Percentiles rank a stretch among this genome's conserved stretches.
Evolutionary conservation across 352 stramenopile species (phyloP).

Genomic region (Phytopythium boreale): DNA sequence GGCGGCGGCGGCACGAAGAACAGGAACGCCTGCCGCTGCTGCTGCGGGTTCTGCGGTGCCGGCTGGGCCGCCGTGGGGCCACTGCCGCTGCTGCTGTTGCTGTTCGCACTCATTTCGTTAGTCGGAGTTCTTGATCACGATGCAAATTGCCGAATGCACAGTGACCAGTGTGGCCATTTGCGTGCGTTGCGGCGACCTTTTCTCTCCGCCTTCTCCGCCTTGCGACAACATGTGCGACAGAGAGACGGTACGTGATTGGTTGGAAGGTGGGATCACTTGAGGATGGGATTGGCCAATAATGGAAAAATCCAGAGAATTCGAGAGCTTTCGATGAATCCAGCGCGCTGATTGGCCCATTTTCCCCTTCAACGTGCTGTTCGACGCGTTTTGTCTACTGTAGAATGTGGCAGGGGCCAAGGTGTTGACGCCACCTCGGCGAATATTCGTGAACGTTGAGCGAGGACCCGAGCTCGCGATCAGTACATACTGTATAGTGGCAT

Average conservation of each 20-base stretch:
- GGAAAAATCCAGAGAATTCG: slow-evolving; percentile 7
- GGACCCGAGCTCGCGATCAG: neutral
- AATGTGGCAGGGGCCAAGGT: neutral
- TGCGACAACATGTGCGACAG: neutral
- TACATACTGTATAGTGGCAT: too few species aligned
- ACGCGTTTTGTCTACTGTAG: slow-evolving; percentile 1
- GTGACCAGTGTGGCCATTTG: slow-evolving; percentile 6
- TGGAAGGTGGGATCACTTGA: too few species aligned
- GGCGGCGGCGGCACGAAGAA: slow-evolving; percentile 62
- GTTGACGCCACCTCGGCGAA: slow-evolving; percentile 13
- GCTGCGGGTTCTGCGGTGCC: neutral
- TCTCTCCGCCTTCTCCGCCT: slow-evolving; percentile 7
- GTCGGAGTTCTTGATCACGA: slow-evolving; percentile 10
- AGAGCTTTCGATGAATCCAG: slow-evolving; percentile 18
- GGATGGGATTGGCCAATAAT: slow-evolving; percentile 22
- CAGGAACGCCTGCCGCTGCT: slow-evolving; percentile 24
- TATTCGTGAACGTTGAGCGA: slow-evolving; percentile 22
- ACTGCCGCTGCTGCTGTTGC: slow-evolving; percentile 14
- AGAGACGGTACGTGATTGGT: neutral
- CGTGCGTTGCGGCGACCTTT: slow-evolving; percentile 2
- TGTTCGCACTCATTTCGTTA: slow-evolving; percentile 16
- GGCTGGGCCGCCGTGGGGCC: slow-evolving; percentile 17
- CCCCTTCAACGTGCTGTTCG: slow-evolving; percentile 1
- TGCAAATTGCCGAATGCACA: slow-evolving; percentile 25
- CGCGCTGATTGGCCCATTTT: slow-evolving; percentile 20